A percentile compares a stretch with the other conserved stretches of the same genome.
phyloP scores from a whole-genome alignment of 768 basidiomycete genomes.

The Termitomyces sp. region DNA sequence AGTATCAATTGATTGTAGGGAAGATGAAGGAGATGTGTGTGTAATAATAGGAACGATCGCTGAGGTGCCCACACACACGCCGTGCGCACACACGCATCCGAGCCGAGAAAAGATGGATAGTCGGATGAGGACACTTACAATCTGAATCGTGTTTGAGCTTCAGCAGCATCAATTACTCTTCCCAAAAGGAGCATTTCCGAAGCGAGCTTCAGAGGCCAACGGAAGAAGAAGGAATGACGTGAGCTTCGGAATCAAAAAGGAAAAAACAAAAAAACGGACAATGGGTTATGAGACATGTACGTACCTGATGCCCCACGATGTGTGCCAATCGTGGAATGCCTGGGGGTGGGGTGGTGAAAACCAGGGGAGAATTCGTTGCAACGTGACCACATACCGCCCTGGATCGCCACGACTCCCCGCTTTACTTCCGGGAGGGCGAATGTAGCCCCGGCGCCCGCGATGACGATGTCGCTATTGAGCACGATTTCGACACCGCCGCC shows the following conservation, averaged over 20 bases:
- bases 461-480: conserved; percentile 72
- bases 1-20: neutral
- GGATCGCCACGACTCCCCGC: conserved; percentile 66
- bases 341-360: conserved; percentile 14
- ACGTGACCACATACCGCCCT: conserved; percentile 45
- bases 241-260: neutral
- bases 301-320: conserved; percentile 72
- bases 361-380: no score
- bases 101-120: no score
- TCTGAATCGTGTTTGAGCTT: conserved; percentile 65
- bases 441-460: conserved; percentile 59
- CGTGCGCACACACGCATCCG: no score
- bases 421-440: conserved; percentile 78
- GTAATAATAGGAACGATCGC: no score
- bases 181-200: conserved; percentile 76
- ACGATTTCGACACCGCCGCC: conserved; percentile 66
- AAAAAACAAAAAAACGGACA: neutral
- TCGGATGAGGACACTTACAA: conserved; percentile 50
- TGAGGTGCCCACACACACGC: no score
- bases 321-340: conserved; percentile 65
- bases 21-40: neutral
- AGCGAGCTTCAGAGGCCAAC: conserved; percentile 43
- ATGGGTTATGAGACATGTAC: neutral
- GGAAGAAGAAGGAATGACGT: neutral
- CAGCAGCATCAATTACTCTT: conserved; percentile 55